Evolutionary conservation across 805 yeast species (phyloP), one percentile per base, ranked within the genome.

Genomic region (Brettanomyces bruxellensis): DNA sequence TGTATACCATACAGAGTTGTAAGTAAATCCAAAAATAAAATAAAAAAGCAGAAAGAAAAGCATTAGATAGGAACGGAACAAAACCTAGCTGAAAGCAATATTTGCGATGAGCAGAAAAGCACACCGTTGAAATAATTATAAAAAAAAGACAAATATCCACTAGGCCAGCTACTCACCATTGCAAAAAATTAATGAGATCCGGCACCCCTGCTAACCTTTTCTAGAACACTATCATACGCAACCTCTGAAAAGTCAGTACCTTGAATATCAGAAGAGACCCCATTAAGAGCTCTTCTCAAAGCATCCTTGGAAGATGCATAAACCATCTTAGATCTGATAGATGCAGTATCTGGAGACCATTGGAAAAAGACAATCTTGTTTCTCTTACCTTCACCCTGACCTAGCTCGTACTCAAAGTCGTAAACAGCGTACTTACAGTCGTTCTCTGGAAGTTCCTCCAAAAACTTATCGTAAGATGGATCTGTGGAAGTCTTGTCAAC

Each of bases 231-330:
- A 66, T 91, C 99, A 69, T 84, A 87, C 54, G 95, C 86, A 56
- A 93, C 97, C 77, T 93, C 99, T 52, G 95, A 83, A 71, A 82
- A 90, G 70, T 93, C 99, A 49, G 99, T 93, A 65, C 98, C 99
- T 75, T 93, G 99, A 62, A 93, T 76, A 64, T 93, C 99, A 57
- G 95, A 69, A 48, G 96, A 74, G 56, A 93, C 81, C 69, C 99
- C 99, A 67, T 86, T 91, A 64, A 93, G 76, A 47, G 99, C 91
- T 72, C 96, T 88, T 78, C 98, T 91, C 64, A 93, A 79, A 43
- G 97, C 96, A 61, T 90, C 98, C 72, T 89, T 89, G 50, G 98
- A 90, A n/a, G 96, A 81, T 42, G 99, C 98, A 74, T 90, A 91
- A 52, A 91, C 86, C 99, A 93, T 93, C 85, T 93, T 93, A 59